A percentile compares a stretch with the other conserved stretches of the same genome.
phyloP scores from a whole-genome alignment of 768 basidiomycete genomes.

The Leucosporidium creatinivorum region DNA sequence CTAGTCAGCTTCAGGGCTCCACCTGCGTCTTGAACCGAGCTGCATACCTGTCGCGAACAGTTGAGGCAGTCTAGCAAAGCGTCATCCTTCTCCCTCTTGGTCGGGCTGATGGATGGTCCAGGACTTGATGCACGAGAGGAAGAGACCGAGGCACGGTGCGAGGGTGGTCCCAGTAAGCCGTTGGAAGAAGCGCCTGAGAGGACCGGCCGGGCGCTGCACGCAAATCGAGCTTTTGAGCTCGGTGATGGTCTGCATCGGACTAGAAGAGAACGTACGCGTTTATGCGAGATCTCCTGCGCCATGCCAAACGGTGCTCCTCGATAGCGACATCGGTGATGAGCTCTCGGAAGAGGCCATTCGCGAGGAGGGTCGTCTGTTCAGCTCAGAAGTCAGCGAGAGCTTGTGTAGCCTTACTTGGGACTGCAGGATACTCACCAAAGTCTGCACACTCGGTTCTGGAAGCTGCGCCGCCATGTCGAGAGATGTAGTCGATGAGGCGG shows the following conservation, averaged over 20 bases:
- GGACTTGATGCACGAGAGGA: neutral
- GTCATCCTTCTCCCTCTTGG: slow-evolving; percentile 27
- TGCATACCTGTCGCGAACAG: slow-evolving; percentile 5
- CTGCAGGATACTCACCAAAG: too few relatives aligned
- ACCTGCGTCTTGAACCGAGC: neutral
- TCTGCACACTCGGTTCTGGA: too few relatives aligned
- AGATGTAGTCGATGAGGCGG: too few relatives aligned
- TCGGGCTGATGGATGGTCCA: slow-evolving; percentile 7
- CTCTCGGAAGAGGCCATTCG: slow-evolving; percentile 7
- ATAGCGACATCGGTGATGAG: slow-evolving; percentile 20
- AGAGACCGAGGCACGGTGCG: neutral
- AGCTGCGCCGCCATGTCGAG: too few relatives aligned
- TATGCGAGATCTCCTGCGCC: neutral
- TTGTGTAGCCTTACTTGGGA: too few relatives aligned
- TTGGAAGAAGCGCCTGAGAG: neutral
- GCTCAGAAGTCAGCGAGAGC: neutral
- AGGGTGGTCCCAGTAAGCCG: neutral
- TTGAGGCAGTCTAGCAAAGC: slow-evolving; percentile 22
- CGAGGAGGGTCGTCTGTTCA: slow-evolving; percentile 3
- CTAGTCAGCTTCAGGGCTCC: neutral
- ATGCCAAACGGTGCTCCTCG: slow-evolving; percentile 16
- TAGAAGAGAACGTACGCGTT: neutral
- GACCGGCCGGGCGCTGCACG: neutral
- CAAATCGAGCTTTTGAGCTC: neutral
- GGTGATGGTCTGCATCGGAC: neutral